A percentile compares a stretch with the other conserved stretches of the same genome.
Evolutionary conservation across 139 green algal species (phyloP).

Genomic region (Ettlia oleoabundans): DNA sequence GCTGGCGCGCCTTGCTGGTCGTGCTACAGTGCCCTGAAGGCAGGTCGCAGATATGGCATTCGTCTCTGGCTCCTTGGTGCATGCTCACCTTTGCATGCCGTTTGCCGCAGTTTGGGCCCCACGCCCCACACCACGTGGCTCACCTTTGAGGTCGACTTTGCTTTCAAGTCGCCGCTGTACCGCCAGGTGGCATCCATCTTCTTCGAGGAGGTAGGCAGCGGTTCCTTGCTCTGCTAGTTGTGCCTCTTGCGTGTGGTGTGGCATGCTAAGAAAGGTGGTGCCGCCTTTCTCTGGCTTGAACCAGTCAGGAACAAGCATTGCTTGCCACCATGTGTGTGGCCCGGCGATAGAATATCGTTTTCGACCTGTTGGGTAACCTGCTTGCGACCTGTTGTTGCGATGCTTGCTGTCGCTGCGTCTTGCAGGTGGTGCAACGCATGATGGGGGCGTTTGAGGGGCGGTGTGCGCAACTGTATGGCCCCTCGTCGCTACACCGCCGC

Average conservation of each 20-base stretch:
- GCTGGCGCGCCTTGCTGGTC: background rate
- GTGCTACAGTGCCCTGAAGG: background rate
- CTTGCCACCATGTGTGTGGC: no score
- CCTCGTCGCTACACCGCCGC: conserved; percentile 46
- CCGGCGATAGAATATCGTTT: no score
- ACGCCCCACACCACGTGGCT: conserved; percentile 72
- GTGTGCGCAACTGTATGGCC: conserved; percentile 81
- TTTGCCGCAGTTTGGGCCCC: conserved; percentile 57
- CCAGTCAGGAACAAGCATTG: no score
- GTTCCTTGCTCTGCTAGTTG: background rate
- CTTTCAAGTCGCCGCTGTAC: conserved; percentile 88
- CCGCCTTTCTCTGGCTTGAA: no score
- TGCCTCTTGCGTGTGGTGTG: background rate
- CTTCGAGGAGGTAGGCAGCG: conserved; percentile 63
- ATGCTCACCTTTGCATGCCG: background rate
- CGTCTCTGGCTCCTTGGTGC: no score
- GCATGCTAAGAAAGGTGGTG: background rate
- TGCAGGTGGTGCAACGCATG: conserved; percentile 87
- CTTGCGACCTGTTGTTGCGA: background rate
- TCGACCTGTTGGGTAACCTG: no score
- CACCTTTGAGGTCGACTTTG: conserved; percentile 88
- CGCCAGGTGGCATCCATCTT: conserved; percentile 70
- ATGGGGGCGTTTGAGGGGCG: conserved; percentile 87
- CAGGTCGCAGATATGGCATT: background rate
- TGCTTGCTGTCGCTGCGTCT: no score